Base-by-base conservation (phyloP, 2,329 filamentous ascomycete genomes). In the Ascomycota sp. region DNA sequence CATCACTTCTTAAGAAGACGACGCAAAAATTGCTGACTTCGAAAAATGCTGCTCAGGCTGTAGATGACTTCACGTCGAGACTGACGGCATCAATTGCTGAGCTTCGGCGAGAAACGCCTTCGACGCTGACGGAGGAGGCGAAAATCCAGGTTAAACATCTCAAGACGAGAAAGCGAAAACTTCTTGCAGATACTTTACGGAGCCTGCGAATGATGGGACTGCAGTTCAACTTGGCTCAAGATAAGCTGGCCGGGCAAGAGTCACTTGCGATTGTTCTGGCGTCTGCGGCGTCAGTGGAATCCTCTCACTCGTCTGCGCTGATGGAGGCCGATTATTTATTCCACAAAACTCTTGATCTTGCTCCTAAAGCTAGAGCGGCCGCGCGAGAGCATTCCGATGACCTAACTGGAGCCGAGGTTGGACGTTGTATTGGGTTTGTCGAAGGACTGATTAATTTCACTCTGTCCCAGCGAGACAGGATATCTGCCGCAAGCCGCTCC, bases 121-220 rank as follows among this genome's bases (percentile, higher is more conserved):
- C 68, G 0, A 64, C 66, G n/a, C 56, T 92, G 31, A 92, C 69
- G 0, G 80, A 92, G 24, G 84, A 92, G 30, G 93, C 89, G 52
- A 86, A 84, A 48, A 67, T 74, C 9, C 53, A 67, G 11, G 71
- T 93, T 39, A 84, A 91, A 52, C 81, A 93, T 50, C 69, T 95
- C 43, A 95, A 93, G 59, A 73, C 72, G 3, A 70, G 81, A 44
- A 98, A 98, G 56, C 72, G 82, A 30, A 84, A 83, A 44, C 66
- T 95, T 10, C 89, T 92, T 44, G 79, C 82, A 1, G 86, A 95
- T 43, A 84, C 79, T 0, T 58, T 98, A 40, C 84, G 80, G 46
- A 70, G 74, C 16, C 59, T 93, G 25, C 72, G 82, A 27, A 69
- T 76, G 37, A 95, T 98, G 86, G 89, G 89, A 4, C 69, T 98